Base-by-base conservation (phyloP, 768 basidiomycete genomes). In the Thelephora ganbajun region DNA sequence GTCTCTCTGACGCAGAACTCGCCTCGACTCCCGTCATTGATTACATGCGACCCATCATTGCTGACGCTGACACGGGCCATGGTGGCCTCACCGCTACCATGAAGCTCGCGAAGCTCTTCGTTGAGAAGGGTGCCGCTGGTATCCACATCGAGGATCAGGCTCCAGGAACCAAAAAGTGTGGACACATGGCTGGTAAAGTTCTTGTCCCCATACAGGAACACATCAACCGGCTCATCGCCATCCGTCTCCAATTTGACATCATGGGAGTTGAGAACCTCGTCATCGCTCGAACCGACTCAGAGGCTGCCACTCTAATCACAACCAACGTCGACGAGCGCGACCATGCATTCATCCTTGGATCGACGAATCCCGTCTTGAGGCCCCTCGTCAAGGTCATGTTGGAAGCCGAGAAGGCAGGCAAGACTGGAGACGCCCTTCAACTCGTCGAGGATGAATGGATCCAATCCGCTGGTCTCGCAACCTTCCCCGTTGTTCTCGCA, bases 81-180 rank as follows among this genome's bases (percentile, higher is more conserved):
- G 94, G 94, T 57, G 94, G 94, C 52, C 69, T 98, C 56, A 97
- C 93, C n/a, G 92, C 96, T 14, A 80, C 90, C 51, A 94, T 98
- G 90, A 98, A 97, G 69, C 79, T 99, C 51, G 79, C 96, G 50
- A 99, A 99, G 68, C 80, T 99, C 77, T 97, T 99, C 61, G 91
- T 97, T 54, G 96, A 99, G 68, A 88, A 91, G 57, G 94, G 96
- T 52, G 96, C 96, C 0, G 93, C 96, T 13, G 96, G 94, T 18
- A 90, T 99, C 46, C 96, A 99, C 63, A 73, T 99, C 59, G 96
- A 99, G 60, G 96, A 99, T 59, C 96, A 99, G 64, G 93, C 92
- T 11, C 83, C 93, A 0, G 92, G 93, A 18, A 96, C 94, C 16
- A 97, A 99, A 70, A 99, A 99, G 60, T 87, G 84, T 53, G 84